Evolutionary conservation across 306 rosid species (phyloP).

Genomic region (Ormosia semicastrata): DNA sequence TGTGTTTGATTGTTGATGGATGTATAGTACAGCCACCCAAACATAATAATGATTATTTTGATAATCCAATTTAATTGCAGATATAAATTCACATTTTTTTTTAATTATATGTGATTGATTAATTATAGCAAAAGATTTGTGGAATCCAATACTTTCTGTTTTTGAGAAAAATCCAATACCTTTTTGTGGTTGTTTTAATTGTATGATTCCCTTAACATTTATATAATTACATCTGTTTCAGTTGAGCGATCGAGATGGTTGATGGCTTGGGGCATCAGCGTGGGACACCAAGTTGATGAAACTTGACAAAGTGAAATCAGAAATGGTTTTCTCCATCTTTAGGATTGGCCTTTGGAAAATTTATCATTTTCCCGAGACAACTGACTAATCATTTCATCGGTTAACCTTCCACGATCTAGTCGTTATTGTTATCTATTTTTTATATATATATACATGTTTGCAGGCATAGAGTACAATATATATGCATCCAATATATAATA

Average conservation of each 20-base stretch:
- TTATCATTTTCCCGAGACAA: not conserved
- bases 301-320: conserved; percentile 10
- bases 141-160: not conserved
- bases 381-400: conserved; percentile 9
- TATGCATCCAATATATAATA: not conserved
- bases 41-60: not conserved
- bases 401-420: conserved; percentile 8
- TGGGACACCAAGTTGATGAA: conserved; percentile 19
- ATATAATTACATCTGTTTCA: not conserved
- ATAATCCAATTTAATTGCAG: not conserved
- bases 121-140: not conserved
- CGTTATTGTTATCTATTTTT: not conserved
- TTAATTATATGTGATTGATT: not conserved
- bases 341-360: not conserved
- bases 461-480: not conserved
- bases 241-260: conserved; percentile 28
- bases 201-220: not conserved
- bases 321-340: conserved; percentile 8
- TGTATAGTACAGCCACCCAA: not conserved
- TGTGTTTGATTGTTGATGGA: not conserved
- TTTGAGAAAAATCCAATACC: too few species aligned
- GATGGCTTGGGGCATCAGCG: conserved; percentile 5
- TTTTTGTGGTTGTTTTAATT: not conserved
- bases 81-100: not conserved
- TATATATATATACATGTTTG: not conserved